phyloP scores from a whole-genome alignment of 768 basidiomycete genomes.

The Mycena capillaripes region DNA sequence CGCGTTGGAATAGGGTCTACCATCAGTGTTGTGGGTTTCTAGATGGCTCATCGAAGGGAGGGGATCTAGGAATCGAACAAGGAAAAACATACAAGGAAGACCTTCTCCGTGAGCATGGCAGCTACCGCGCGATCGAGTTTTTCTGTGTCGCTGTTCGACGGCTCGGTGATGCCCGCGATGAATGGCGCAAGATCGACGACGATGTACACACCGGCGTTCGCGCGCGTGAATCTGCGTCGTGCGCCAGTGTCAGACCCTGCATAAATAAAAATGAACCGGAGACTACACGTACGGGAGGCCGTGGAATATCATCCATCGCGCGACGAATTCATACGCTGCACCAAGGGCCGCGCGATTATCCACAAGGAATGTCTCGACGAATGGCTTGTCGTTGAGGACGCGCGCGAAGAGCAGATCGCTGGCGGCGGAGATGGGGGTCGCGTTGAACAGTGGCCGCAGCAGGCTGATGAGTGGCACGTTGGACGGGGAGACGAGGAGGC shows the following conservation, averaged over 20 bases:
- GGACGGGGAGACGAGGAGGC: constrained; percentile 37
- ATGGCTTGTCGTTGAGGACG: constrained; percentile 39
- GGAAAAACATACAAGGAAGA: constrained; percentile 20
- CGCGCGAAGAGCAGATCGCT: constrained; percentile 41
- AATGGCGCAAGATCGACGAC: constrained; percentile 34
- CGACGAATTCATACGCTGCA: constrained; percentile 41
- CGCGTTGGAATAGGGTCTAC: constrained; percentile 33
- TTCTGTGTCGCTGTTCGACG: neutral
- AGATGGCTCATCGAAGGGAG: no score
- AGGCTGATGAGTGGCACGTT: constrained; percentile 34
- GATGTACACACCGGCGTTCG: constrained; percentile 31
- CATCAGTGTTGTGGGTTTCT: constrained; percentile 36
- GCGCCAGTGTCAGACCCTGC: neutral
- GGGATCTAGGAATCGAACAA: no score
- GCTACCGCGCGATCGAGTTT: constrained; percentile 28
- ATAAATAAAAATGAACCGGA: no score
- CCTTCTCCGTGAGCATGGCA: constrained; percentile 27
- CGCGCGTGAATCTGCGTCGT: constrained; percentile 23
- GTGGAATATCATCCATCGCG: constrained; percentile 43
- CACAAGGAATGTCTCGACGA: constrained; percentile 35
- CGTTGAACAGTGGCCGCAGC: constrained; percentile 36
- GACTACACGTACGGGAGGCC: constrained; percentile 15
- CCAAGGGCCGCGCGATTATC: constrained; percentile 33
- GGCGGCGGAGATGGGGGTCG: constrained; percentile 40
- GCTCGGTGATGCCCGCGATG: constrained; percentile 20